These are phyloP conservation scores for Vitis hybrid DNA, from an alignment of 177 flowering plant species.

Conservation along the genomic window DNA sequence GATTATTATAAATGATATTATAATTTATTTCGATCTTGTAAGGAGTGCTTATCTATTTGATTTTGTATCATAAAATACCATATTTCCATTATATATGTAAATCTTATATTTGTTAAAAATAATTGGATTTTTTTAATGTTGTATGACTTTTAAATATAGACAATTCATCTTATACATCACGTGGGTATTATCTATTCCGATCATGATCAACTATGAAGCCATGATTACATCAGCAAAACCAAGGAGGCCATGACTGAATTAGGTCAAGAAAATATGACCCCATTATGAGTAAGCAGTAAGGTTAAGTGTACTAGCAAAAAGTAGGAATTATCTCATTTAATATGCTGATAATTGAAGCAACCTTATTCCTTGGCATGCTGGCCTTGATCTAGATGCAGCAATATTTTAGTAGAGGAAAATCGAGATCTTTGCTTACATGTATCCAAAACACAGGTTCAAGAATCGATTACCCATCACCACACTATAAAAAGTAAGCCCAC, in stretches of 20 bases:
- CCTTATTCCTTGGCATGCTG: background rate
- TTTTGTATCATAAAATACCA: too few relatives aligned
- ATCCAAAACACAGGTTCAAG: too few relatives aligned
- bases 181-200: background rate
- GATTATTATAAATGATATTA: too few relatives aligned
- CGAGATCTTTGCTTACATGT: too few relatives aligned
- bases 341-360: background rate
- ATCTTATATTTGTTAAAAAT: too few relatives aligned
- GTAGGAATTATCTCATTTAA: background rate
- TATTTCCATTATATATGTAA: too few relatives aligned
- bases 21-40: too few relatives aligned
- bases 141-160: too few relatives aligned
- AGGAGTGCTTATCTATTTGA: too few relatives aligned
- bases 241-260: background rate
- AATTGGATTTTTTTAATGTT: too few relatives aligned
- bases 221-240: background rate
- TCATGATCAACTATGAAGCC: background rate
- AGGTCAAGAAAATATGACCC: background rate
- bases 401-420: too few relatives aligned
- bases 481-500: conserved; percentile 15
- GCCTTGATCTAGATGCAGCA: too few relatives aligned
- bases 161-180: background rate
- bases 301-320: background rate
- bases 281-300: background rate
- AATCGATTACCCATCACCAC: background rate